These are phyloP conservation scores for Quercus lobata DNA, from an alignment of 331 rosid species.

Conservation along the genomic window DNA sequence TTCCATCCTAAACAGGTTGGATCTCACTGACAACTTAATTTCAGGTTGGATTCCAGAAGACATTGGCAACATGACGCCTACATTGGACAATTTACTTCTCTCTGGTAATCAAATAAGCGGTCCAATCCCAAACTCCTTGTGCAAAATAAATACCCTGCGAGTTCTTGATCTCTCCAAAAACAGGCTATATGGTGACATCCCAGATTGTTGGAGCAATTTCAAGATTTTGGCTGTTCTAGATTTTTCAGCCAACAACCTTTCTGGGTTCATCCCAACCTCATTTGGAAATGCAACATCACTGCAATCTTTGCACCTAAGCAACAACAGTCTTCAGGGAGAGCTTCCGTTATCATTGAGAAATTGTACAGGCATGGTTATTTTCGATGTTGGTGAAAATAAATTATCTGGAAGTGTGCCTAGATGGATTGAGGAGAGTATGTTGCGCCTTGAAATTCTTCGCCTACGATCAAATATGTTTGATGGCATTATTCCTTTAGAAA, in stretches of 20 bases:
- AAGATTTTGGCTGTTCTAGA: neutral
- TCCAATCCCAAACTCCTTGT: constrained; percentile 10
- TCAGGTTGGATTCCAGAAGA: constrained; percentile 21
- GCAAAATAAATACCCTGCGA: neutral
- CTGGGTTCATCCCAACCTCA: constrained; percentile 15
- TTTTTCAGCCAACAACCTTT: constrained; percentile 10
- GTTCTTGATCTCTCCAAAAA: constrained; percentile 19
- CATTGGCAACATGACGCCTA: constrained; percentile 24
- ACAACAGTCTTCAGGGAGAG: constrained; percentile 14
- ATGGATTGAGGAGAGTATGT: constrained; percentile 3
- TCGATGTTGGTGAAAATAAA: constrained; percentile 16
- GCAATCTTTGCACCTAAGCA: constrained; percentile 5
- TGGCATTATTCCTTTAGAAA: constrained; percentile 6
- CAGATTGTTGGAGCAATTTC: constrained; percentile 14
- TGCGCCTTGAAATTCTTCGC: constrained; percentile 12
- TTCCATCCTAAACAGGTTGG: constrained; percentile 11
- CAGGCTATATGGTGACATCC: neutral
- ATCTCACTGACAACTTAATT: constrained; percentile 22
- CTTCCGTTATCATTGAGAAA: neutral
- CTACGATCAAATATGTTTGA: constrained; percentile 7
- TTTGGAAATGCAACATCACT: constrained; percentile 3
- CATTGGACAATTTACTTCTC: constrained; percentile 15
- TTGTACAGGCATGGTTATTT: neutral
- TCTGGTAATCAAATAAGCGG: constrained; percentile 24
- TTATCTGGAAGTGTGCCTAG: constrained; percentile 11